Evolutionary conservation across 768 basidiomycete genomes (phyloP).

Genomic region (Lactarius quietus): DNA sequence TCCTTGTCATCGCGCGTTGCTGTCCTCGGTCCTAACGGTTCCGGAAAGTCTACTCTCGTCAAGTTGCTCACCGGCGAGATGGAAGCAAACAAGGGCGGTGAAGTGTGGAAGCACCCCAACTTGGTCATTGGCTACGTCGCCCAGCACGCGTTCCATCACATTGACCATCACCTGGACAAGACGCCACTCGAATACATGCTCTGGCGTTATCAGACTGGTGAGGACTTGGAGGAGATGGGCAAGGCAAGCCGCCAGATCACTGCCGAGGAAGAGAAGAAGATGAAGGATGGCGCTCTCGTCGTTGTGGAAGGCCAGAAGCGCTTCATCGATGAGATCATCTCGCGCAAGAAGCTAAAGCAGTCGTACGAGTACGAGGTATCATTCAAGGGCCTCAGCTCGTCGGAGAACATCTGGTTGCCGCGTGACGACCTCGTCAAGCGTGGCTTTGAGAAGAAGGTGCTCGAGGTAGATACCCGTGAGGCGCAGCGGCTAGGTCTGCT

Average conservation of each 20-base stretch:
- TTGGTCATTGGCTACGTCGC: slow-evolving; percentile 99
- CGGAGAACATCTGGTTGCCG: slow-evolving; percentile 97
- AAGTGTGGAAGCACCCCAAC: slow-evolving; percentile 99
- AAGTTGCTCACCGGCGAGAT: slow-evolving; percentile 95
- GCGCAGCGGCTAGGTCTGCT: slow-evolving; percentile 94
- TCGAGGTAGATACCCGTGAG: slow-evolving; percentile 96
- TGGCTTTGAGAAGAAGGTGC: slow-evolving; percentile 98
- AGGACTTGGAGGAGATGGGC: slow-evolving; percentile 94
- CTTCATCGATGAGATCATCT: slow-evolving; percentile 84
- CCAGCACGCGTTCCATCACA: slow-evolving; percentile 99
- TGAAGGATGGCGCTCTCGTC: slow-evolving; percentile 89
- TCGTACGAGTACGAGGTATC: slow-evolving; percentile 98
- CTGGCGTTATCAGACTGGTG: slow-evolving; percentile 99
- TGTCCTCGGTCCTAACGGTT: slow-evolving; percentile 97
- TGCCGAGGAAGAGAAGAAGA: slow-evolving; percentile 88
- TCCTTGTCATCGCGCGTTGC: slow-evolving; percentile 98
- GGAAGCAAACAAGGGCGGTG: slow-evolving; percentile 95
- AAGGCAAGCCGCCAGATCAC: slow-evolving; percentile 87
- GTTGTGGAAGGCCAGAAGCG: slow-evolving; percentile 94
- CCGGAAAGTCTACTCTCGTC: slow-evolving; percentile 96
- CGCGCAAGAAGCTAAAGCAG: slow-evolving; percentile 98
- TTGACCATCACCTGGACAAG: slow-evolving; percentile 97
- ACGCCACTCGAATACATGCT: slow-evolving; percentile 99
- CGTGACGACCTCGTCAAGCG: slow-evolving; percentile 98
- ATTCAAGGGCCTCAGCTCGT: slow-evolving; percentile 91